phyloP scores from a whole-genome alignment of 2,329 filamentous ascomycete species.

The Coniochaeta prunicola region DNA sequence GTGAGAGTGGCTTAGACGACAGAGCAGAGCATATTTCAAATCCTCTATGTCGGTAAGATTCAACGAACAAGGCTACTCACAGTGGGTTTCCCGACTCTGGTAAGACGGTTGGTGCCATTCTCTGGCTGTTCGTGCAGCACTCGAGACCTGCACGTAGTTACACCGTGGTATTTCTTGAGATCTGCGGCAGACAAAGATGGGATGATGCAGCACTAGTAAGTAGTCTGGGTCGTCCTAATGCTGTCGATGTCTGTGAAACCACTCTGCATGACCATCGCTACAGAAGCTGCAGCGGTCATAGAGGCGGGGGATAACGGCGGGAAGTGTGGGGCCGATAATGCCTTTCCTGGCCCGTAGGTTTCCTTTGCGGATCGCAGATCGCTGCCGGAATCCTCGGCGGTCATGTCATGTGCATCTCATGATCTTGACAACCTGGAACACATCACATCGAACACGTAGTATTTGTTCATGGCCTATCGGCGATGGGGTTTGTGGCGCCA shows the following conservation, averaged over 20 bases:
- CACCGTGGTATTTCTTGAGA: neutral
- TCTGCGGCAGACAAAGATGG: neutral
- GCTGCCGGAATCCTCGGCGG: neutral
- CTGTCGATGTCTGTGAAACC: neutral
- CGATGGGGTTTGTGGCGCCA: neutral
- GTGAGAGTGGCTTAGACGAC: neutral
- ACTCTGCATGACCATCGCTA: neutral
- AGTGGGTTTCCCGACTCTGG: conserved; percentile 19
- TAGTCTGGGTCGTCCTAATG: neutral
- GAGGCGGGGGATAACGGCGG: neutral
- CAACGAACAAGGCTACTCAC: conserved; percentile 10
- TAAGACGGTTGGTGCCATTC: conserved; percentile 17
- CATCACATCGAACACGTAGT: neutral
- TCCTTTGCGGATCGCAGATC: neutral
- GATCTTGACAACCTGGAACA: neutral
- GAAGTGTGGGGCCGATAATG: neutral
- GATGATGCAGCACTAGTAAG: neutral
- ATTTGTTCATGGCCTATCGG: neutral
- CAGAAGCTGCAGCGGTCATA: neutral
- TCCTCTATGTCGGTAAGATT: neutral
- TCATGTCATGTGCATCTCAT: neutral
- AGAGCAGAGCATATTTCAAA: neutral
- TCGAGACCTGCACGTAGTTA: neutral
- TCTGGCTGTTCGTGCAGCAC: neutral
- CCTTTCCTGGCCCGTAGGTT: neutral